Evolutionary conservation across 352 stramenopile species (phyloP).

Genomic region (Blastocystis sp.): DNA sequence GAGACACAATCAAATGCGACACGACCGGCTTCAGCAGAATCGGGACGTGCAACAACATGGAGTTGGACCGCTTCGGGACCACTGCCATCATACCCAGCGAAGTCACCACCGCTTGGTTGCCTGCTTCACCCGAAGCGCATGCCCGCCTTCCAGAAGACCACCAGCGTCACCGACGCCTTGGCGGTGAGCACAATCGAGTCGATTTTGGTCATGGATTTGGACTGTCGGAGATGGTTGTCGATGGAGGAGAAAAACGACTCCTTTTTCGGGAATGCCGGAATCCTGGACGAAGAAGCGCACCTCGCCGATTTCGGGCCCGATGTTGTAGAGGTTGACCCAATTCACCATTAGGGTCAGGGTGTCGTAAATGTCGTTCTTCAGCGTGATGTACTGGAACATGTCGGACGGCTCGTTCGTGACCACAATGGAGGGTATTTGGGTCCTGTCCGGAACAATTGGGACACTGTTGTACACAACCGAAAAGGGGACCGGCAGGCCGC

Average conservation of each 20-base stretch:
- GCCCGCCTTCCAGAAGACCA: conserved; percentile 36
- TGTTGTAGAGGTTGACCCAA: conserved; percentile 56
- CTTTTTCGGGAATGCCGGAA: background rate
- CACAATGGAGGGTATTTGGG: background rate
- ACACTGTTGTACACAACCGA: conserved; percentile 18
- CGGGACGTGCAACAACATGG: background rate
- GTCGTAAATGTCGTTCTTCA: conserved; percentile 57
- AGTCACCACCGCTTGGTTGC: background rate
- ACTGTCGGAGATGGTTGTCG: background rate
- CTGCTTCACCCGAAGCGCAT: background rate
- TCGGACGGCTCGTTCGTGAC: background rate
- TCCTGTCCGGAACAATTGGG: background rate
- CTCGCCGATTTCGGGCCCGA: conserved; percentile 47
- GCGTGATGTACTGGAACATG: background rate
- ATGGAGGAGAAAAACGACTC: background rate
- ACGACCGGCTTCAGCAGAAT: conserved; percentile 33
- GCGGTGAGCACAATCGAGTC: conserved; percentile 4
- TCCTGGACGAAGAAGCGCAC: conserved; percentile 26
- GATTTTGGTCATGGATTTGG: background rate
- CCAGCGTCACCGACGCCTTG: background rate
- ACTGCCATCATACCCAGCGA: conserved; percentile 30
- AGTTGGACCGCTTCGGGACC: background rate
- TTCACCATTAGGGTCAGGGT: background rate
- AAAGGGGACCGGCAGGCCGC: conserved; percentile 6
- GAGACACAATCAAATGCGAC: conserved; percentile 5